Conservation (phyloP, 345 rosid species). For the Anacardium occidentale region DNA sequence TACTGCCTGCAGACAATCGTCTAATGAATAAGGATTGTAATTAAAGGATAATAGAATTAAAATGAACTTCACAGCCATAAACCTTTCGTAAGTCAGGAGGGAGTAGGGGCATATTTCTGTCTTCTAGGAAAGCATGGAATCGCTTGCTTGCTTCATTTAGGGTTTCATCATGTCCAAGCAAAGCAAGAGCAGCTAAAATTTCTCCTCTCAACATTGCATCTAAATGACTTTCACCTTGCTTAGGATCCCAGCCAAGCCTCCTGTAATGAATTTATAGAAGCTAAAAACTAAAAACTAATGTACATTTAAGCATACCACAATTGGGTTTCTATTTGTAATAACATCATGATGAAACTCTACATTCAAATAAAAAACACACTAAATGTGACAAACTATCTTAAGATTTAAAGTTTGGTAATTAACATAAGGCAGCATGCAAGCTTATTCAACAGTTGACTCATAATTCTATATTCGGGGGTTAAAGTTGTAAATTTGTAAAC, state of each 20-base stretch:
- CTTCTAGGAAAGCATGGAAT: constrained; percentile 68
- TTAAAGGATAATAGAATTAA: neutral
- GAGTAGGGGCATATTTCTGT: constrained; percentile 76
- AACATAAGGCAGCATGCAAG: neutral
- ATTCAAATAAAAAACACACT: neutral
- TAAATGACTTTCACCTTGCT: constrained; percentile 83
- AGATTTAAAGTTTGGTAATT: neutral
- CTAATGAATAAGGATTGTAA: constrained; percentile 10
- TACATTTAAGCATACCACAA: neutral
- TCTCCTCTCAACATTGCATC: constrained; percentile 96
- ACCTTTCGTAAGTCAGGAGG: constrained; percentile 92
- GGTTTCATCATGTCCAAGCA: constrained; percentile 67
- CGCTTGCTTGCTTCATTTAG: constrained; percentile 64
- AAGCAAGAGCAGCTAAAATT: constrained; percentile 74
- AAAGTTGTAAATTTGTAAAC: neutral
- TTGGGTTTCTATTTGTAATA: neutral
- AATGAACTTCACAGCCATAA: neutral
- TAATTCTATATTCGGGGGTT: neutral
- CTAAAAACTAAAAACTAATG: neutral
- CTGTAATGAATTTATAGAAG: constrained; percentile 35
- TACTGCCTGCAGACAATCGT: constrained; percentile 62
- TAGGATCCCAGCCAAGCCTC: constrained; percentile 92
- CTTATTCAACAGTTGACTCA: neutral
- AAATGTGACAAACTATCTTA: neutral
- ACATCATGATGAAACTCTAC: neutral